phyloP scores from a whole-genome alignment of 164 flowering plant species.

The Malania oleifera region DNA sequence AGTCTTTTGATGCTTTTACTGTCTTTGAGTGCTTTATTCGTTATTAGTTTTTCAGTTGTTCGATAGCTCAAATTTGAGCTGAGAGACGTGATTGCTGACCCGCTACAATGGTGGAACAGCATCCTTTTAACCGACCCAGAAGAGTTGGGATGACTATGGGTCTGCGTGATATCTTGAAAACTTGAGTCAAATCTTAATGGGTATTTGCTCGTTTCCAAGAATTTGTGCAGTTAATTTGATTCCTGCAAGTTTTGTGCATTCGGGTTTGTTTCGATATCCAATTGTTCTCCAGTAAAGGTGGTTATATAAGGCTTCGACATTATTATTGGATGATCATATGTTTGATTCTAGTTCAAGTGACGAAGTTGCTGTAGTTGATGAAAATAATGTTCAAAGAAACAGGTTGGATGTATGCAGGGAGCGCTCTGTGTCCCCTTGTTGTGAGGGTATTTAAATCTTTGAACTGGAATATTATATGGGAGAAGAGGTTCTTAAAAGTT shows the following conservation, averaged over 20 bases:
- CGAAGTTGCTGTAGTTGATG: constrained; percentile 1
- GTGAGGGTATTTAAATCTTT: constrained; percentile 39
- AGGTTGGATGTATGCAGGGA: not conserved
- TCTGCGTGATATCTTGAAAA: not conserved
- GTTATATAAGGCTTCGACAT: constrained; percentile 7
- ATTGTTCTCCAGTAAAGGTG: not conserved
- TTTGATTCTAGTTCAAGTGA: constrained; percentile 6
- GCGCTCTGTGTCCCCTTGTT: constrained; percentile 27
- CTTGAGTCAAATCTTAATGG: not conserved
- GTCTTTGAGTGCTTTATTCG: no score
- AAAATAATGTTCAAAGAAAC: not conserved
- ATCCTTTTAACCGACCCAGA: not conserved
- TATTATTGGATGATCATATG: constrained; percentile 12
- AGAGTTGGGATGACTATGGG: not conserved
- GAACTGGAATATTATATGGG: constrained; percentile 33
- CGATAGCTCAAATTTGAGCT: no score
- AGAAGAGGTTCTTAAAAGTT: constrained; percentile 25
- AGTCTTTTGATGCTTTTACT: no score
- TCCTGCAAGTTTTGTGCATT: not conserved
- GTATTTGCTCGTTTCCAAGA: constrained; percentile 4
- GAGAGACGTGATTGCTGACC: not conserved
- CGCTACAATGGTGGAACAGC: not conserved
- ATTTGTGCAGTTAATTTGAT: not conserved
- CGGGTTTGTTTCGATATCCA: not conserved
- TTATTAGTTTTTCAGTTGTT: no score